A percentile compares a stretch with the other conserved stretches of the same genome.
phyloP scores from a whole-genome alignment of 2,329 filamentous ascomycete genomes.

The Beauveria caledonica region DNA sequence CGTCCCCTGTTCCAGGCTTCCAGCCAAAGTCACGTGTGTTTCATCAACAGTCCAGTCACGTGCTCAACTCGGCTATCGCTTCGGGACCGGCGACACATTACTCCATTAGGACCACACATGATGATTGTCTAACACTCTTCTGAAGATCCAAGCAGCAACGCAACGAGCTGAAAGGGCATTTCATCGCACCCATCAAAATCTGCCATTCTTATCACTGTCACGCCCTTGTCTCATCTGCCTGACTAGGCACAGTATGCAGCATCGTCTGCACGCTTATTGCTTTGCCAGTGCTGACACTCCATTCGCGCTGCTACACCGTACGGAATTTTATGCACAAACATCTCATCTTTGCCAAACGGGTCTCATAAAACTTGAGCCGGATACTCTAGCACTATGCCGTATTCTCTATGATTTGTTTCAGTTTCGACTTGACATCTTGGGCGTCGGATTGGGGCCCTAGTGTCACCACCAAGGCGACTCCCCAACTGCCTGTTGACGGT shows the following conservation, averaged over 20 bases:
- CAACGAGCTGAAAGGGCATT: neutral
- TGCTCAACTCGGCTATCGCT: neutral
- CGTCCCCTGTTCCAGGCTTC: neutral
- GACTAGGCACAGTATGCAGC: neutral
- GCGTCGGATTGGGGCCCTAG: neutral
- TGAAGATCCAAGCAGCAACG: neutral
- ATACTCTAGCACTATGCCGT: neutral
- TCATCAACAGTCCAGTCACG: neutral
- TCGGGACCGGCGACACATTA: neutral
- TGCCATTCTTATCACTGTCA: neutral
- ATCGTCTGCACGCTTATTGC: neutral
- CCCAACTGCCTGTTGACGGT: neutral
- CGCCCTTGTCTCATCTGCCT: neutral
- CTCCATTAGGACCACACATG: neutral
- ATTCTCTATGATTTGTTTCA: neutral
- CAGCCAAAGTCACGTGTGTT: neutral
- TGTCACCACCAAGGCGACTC: neutral
- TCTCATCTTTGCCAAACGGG: neutral
- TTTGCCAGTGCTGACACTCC: neutral
- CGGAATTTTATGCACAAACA: neutral
- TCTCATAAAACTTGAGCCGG: neutral
- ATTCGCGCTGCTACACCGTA: neutral
- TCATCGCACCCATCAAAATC: neutral
- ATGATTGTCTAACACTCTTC: neutral
- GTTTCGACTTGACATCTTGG: neutral